Evolutionary conservation across 495 filamentous ascomycete species (phyloP).

Genomic region (Recurvomyces mirabilis): DNA sequence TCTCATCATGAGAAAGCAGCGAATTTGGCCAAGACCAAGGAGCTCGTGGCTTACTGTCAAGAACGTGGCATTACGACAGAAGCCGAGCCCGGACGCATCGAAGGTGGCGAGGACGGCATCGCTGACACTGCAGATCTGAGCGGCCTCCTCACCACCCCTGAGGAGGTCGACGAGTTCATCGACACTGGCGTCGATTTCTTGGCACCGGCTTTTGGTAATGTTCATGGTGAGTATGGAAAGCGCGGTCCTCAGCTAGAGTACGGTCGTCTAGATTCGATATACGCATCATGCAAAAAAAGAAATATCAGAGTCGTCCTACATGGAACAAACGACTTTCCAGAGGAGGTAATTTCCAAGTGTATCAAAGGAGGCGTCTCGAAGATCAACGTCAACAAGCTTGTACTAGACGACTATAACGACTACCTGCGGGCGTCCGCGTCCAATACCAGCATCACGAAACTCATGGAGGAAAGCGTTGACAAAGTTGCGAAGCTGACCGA

Average conservation of each 20-base stretch:
- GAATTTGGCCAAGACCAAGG: conserved; percentile 59
- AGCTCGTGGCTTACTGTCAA: conserved; percentile 61
- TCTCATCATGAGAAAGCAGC: conserved; percentile 65
- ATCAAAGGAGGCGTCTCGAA: conserved; percentile 19
- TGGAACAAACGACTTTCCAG: conserved; percentile 18
- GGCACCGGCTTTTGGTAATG: conserved; percentile 76
- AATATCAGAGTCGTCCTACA: conserved; percentile 51
- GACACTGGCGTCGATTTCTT: conserved; percentile 72
- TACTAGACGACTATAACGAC: conserved; percentile 19
- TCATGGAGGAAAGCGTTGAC: conserved; percentile 23
- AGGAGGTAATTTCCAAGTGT: conserved; percentile 15
- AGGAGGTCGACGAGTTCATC: conserved; percentile 66
- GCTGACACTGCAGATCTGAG: conserved; percentile 64
- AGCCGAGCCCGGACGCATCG: conserved; percentile 72
- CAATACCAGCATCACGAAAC: conserved; percentile 14
- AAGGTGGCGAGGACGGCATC: conserved; percentile 77
- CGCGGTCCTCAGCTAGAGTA: conserved; percentile 65
- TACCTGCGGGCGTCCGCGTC: conserved; percentile 12
- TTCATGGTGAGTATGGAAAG: conserved; percentile 67
- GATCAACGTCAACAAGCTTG: conserved; percentile 25
- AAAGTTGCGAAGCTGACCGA: conserved; percentile 8
- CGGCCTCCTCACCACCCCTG: conserved; percentile 63
- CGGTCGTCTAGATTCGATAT: conserved; percentile 31
- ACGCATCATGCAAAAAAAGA: neutral
- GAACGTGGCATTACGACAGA: conserved; percentile 65